These are phyloP conservation scores for Hypomontagnella submonticulosa DNA, from an alignment of 495 filamentous ascomycete genomes.

Conservation along the genomic window DNA sequence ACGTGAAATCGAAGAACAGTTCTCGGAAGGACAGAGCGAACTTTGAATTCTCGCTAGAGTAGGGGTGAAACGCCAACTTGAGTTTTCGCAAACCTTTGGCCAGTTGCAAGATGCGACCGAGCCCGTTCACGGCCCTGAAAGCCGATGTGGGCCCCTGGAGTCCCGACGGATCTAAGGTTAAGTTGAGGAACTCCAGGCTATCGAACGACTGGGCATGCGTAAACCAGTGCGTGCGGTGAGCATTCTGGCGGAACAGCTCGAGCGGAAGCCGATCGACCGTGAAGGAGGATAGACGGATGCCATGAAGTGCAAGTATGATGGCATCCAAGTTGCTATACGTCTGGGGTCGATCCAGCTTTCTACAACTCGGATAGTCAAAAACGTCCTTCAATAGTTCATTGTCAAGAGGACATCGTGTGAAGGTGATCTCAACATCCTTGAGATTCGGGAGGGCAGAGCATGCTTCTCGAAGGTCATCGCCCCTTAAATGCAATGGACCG, in stretches of 20 bases:
- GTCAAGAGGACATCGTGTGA: constrained; percentile 55
- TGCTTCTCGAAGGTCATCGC: constrained; percentile 53
- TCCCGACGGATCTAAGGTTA: constrained; percentile 53
- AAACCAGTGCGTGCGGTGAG: constrained; percentile 56
- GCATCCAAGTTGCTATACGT: constrained; percentile 57
- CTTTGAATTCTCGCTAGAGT: constrained; percentile 54
- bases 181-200: constrained; percentile 51
- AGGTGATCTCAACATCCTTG: constrained; percentile 55
- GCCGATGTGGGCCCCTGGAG: constrained; percentile 49
- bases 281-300: constrained; percentile 52
- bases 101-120: constrained; percentile 58
- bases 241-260: constrained; percentile 53
- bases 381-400: constrained; percentile 53
- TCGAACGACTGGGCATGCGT: constrained; percentile 56
- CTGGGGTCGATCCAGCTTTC: constrained; percentile 55
- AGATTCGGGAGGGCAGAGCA: constrained; percentile 58
- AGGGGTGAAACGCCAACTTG: constrained; percentile 57
- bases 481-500: constrained; percentile 54
- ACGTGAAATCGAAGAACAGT: constrained; percentile 54
- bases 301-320: constrained; percentile 56
- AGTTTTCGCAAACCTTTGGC: constrained; percentile 51
- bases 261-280: constrained; percentile 60
- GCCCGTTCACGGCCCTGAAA: constrained; percentile 55
- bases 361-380: constrained; percentile 54
- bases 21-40: constrained; percentile 55